Evolutionary conservation across 148 eudicot genomes (phyloP).

Genomic region (Heliosperma pusillum): DNA sequence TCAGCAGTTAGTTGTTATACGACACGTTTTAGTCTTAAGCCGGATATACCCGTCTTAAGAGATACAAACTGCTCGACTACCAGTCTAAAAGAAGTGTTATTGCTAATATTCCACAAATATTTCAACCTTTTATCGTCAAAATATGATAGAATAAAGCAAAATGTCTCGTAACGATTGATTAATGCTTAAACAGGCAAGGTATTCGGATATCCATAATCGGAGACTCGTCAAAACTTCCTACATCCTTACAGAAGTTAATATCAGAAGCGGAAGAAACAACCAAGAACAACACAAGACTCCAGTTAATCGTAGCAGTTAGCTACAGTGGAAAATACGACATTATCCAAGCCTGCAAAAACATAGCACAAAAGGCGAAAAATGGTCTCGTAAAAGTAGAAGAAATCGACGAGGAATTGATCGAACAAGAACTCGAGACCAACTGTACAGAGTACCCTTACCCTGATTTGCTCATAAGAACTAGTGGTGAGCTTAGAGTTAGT

Average conservation of each 20-base stretch:
- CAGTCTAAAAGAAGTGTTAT: too few species aligned
- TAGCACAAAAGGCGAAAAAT: constrained; percentile 59
- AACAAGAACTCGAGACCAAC: constrained; percentile 61
- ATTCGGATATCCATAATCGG: constrained; percentile 56
- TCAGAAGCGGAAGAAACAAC: constrained; percentile 49
- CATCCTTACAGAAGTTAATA: constrained; percentile 37
- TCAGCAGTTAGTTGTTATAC: too few species aligned
- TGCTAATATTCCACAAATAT: not conserved
- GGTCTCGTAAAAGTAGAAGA: constrained; percentile 45
- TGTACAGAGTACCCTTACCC: constrained; percentile 52
- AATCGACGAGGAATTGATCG: constrained; percentile 44
- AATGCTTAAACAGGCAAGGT: constrained; percentile 36
- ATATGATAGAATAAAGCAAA: not conserved
- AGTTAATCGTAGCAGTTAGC: constrained; percentile 58
- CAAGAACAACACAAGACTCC: constrained; percentile 48
- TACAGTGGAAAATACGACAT: constrained; percentile 70
- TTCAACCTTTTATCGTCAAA: not conserved
- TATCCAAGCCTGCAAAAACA: constrained; percentile 62
- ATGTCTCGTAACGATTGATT: not conserved
- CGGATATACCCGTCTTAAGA: too few species aligned
- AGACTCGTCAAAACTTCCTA: constrained; percentile 48
- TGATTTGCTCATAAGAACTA: constrained; percentile 66
- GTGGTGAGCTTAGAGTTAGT: constrained; percentile 78
- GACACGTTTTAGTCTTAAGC: too few species aligned
- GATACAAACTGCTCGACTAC: too few species aligned